phyloP scores from a whole-genome alignment of 2,329 filamentous ascomycete species.

The Balansia obtecta region DNA sequence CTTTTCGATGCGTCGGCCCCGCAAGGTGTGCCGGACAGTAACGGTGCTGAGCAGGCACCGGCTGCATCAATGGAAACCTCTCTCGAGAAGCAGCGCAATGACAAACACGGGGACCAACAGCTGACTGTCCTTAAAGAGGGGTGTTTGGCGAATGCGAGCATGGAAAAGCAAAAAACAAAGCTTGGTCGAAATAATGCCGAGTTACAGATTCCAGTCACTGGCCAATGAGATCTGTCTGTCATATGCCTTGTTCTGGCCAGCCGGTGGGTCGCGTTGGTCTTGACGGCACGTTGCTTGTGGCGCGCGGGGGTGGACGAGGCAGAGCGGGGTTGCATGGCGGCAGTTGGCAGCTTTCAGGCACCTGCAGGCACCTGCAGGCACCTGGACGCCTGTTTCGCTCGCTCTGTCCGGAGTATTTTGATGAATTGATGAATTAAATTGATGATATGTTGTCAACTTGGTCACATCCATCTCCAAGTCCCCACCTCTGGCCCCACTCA shows the following conservation, averaged over 20 bases:
- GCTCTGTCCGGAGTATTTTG: too few relatives aligned
- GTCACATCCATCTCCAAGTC: too few relatives aligned
- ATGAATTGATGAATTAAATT: too few relatives aligned
- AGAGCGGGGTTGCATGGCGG: too few relatives aligned
- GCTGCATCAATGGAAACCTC: neutral
- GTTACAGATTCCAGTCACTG: neutral
- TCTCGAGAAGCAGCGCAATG: neutral
- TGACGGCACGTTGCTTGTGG: neutral
- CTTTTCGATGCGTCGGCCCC: neutral
- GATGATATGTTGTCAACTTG: too few relatives aligned
- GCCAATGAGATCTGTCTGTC: neutral
- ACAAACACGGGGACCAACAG: neutral
- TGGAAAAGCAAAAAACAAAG: neutral
- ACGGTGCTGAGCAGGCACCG: constrained; percentile 6
- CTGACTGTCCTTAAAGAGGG: neutral
- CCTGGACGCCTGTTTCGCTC: too few relatives aligned
- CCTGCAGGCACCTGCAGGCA: too few relatives aligned
- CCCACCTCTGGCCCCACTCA: too few relatives aligned
- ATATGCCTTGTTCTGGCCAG: too few relatives aligned
- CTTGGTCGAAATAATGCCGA: neutral
- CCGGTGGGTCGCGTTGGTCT: too few relatives aligned
- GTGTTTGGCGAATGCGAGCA: neutral
- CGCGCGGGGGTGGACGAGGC: neutral
- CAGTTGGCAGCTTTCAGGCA: too few relatives aligned
- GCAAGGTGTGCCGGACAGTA: neutral